Percentiles rank a stretch among this genome's conserved stretches.
These are phyloP conservation scores for Asterochloris sp. DNA, from an alignment of 139 green algal species.

Conservation along the genomic window DNA sequence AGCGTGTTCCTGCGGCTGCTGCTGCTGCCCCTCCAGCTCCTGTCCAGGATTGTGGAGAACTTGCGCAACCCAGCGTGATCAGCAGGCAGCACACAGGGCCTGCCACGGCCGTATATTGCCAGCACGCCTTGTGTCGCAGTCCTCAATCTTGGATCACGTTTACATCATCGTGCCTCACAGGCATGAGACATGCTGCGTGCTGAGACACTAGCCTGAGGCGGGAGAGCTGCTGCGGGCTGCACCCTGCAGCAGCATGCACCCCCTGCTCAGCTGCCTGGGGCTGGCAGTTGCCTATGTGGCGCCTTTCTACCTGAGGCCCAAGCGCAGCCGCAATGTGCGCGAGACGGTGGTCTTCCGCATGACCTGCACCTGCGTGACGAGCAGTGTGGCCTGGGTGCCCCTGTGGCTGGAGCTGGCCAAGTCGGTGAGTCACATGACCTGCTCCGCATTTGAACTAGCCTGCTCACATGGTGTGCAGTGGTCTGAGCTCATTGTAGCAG, in stretches of 20 bases:
- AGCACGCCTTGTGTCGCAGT: not conserved
- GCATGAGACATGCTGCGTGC: not conserved
- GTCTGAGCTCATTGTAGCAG: too few relatives aligned
- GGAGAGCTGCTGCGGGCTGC: not conserved
- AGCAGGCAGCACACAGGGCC: not conserved
- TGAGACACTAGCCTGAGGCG: not conserved
- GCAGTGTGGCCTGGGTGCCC: slow-evolving; percentile 38
- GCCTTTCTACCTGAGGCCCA: slow-evolving; percentile 29
- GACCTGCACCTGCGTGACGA: slow-evolving; percentile 1
- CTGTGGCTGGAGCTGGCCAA: not conserved
- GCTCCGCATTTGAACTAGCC: not conserved
- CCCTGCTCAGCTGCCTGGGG: slow-evolving; percentile 23
- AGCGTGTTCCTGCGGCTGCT: slow-evolving; percentile 8
- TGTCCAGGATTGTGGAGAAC: not conserved
- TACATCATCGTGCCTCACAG: not conserved
- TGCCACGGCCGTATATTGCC: not conserved
- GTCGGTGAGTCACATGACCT: not conserved
- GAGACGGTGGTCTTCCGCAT: slow-evolving; percentile 39
- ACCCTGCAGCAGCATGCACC: not conserved
- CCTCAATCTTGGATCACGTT: not conserved
- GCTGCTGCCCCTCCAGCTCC: slow-evolving; percentile 15
- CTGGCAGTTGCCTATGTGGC: slow-evolving; percentile 36
- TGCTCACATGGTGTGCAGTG: not conserved
- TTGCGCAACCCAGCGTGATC: not conserved
- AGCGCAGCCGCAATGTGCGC: slow-evolving; percentile 33